Conservation (phyloP, 108 stramenopile genomes). For the Pseudonitzschia pungens region DNA sequence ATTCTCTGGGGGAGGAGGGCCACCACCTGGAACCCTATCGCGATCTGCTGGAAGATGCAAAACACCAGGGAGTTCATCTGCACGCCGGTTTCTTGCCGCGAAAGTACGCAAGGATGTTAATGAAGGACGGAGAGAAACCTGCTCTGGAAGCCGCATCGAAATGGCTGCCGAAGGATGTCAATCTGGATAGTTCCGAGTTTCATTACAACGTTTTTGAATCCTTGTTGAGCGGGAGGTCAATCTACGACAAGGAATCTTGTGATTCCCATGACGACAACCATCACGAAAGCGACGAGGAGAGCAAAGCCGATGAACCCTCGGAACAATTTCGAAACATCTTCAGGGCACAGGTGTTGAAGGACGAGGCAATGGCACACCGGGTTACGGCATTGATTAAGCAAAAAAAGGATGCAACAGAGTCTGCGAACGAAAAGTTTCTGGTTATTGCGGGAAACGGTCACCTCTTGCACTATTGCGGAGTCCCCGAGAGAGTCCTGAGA, state of each 20-base stretch:
- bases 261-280: background rate
- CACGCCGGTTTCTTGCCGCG: conserved; percentile 51
- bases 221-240: conserved; percentile 40
- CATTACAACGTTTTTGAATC: conserved; percentile 63
- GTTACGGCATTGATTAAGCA: conserved; percentile 31
- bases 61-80: conserved; percentile 17
- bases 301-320: conserved; percentile 12
- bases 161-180: conserved; percentile 33
- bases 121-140: conserved; percentile 40
- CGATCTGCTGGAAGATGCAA: conserved; percentile 48
- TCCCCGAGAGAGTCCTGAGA: conserved; percentile 46
- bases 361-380: conserved; percentile 68
- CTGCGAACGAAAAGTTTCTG: conserved; percentile 26
- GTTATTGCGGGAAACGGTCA: conserved; percentile 53
- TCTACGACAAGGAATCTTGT: conserved; percentile 11
- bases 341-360: conserved; percentile 73
- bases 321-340: conserved; percentile 52
- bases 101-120: conserved; percentile 34
- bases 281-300: background rate
- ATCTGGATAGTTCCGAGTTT: conserved; percentile 38
- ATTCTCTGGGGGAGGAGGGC: conserved; percentile 67
- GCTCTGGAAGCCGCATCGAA: conserved; percentile 30
- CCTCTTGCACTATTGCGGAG: conserved; percentile 41
- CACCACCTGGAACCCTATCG: conserved; percentile 64
- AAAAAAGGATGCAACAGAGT: conserved; percentile 1